These are phyloP conservation scores for Moesziomyces antarcticus DNA, from an alignment of 1,284 basidiomycete species.

Conservation along the genomic window DNA sequence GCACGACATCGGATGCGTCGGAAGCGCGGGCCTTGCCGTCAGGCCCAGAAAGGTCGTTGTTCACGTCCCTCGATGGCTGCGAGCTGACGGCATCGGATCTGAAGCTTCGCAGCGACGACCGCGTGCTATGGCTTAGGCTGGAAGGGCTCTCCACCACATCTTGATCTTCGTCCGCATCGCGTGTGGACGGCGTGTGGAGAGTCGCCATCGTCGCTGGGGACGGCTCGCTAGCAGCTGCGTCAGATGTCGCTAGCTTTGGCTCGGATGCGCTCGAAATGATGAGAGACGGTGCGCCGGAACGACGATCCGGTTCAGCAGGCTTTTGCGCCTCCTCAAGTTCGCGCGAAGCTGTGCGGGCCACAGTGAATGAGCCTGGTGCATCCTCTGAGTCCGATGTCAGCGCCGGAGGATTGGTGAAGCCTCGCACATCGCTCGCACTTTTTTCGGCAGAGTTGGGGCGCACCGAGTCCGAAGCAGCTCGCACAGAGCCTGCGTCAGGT, in stretches of 20 bases:
- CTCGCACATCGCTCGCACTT: not conserved
- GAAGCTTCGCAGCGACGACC: slow-evolving; percentile 29
- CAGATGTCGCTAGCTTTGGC: slow-evolving; percentile 12
- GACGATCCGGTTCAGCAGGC: not conserved
- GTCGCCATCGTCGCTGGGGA: not conserved
- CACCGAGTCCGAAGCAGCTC: slow-evolving; percentile 23
- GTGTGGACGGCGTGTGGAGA: slow-evolving; percentile 7
- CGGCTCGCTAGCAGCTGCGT: not conserved
- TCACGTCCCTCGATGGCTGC: slow-evolving; percentile 2
- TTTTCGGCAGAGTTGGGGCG: not conserved
- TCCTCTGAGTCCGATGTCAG: slow-evolving; percentile 1
- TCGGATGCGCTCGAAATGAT: slow-evolving; percentile 41
- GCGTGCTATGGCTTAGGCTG: slow-evolving; percentile 24
- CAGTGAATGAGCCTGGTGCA: not conserved
- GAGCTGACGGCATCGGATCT: slow-evolving; percentile 14
- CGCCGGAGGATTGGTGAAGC: not conserved
- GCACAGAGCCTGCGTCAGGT: slow-evolving; percentile 6
- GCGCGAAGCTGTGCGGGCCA: slow-evolving; percentile 4
- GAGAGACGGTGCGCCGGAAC: slow-evolving; percentile 12
- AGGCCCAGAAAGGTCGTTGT: not conserved
- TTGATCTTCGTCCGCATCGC: slow-evolving; percentile 13
- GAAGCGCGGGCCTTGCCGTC: slow-evolving; percentile 8
- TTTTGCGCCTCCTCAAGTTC: slow-evolving; percentile 2
- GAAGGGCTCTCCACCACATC: slow-evolving; percentile 38
- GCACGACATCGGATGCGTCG: not conserved